These are phyloP conservation scores for Ganoderma boninense DNA, from an alignment of 1,284 basidiomycete species.

Conservation along the genomic window DNA sequence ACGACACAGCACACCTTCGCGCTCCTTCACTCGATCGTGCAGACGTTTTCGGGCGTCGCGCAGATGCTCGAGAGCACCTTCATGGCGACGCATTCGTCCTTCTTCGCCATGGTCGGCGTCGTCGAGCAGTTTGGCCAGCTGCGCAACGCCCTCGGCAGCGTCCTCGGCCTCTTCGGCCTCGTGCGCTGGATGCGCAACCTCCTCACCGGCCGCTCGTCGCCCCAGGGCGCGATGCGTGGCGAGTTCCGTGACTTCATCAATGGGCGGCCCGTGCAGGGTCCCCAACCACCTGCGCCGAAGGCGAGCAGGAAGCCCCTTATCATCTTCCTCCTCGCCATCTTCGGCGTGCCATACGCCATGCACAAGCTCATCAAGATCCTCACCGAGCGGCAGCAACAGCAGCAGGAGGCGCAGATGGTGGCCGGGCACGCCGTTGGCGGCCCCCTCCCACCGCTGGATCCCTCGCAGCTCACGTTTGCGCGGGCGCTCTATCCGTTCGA, in stretches of 20 bases:
- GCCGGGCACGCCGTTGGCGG: slow-evolving; percentile 41
- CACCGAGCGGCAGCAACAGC: slow-evolving; percentile 68
- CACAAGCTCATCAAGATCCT: slow-evolving; percentile 87
- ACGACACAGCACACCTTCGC: slow-evolving; percentile 94
- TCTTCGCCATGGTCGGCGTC: slow-evolving; percentile 99
- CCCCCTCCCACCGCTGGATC: slow-evolving; percentile 71
- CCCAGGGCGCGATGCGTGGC: slow-evolving; percentile 51
- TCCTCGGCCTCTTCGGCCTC: slow-evolving; percentile 92
- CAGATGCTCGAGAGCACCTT: slow-evolving; percentile 99
- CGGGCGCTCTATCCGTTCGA: slow-evolving; percentile 87
- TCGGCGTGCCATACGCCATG: slow-evolving; percentile 96
- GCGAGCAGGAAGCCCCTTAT: slow-evolving; percentile 91
- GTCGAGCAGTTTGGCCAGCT: slow-evolving; percentile 95
- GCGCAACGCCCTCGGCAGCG: slow-evolving; percentile 92
- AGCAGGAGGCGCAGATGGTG: slow-evolving; percentile 52
- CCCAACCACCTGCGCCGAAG: slow-evolving; percentile 55
- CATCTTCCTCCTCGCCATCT: slow-evolving; percentile 94
- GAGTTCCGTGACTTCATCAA: slow-evolving; percentile 78
- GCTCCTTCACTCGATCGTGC: slow-evolving; percentile 93
- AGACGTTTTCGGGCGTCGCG: slow-evolving; percentile 94
- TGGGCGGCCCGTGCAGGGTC: slow-evolving; percentile 68
- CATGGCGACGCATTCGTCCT: slow-evolving; percentile 98
- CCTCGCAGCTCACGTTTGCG: slow-evolving; percentile 86
- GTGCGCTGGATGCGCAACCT: slow-evolving; percentile 83
- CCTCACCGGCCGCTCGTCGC: slow-evolving; percentile 57